Conservation (phyloP, 768 basidiomycete genomes). For the Macrolepiota dolichaula region DNA sequence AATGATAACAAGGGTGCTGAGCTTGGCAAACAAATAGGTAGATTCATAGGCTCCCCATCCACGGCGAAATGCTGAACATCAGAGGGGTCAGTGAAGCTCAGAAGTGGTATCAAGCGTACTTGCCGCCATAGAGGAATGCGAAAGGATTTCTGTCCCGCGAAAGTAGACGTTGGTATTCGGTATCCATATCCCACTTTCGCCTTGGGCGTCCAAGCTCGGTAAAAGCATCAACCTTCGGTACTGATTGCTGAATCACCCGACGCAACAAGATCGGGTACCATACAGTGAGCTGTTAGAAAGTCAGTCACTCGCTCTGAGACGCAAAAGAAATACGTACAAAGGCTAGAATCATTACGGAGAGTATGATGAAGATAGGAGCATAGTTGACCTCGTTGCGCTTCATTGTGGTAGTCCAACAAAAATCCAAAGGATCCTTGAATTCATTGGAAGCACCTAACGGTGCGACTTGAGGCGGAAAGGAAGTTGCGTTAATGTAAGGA, state of each 20-base stretch:
- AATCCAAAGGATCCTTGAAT: constrained; percentile 62
- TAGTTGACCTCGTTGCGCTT: constrained; percentile 64
- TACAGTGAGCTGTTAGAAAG: constrained; percentile 47
- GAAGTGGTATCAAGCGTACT: constrained; percentile 14
- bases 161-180: constrained; percentile 67
- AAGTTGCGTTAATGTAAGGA: constrained; percentile 59
- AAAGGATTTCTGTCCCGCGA: constrained; percentile 64
- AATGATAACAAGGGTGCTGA: constrained; percentile 61
- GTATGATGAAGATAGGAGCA: constrained; percentile 58
- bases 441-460: constrained; percentile 54
- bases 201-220: constrained; percentile 70
- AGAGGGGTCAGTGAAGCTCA: constrained; percentile 6
- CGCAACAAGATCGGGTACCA: constrained; percentile 70
- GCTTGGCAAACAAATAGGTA: constrained; percentile 65
- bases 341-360: constrained; percentile 48
- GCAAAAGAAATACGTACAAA: constrained; percentile 36
- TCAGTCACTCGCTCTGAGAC: not conserved
- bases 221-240: constrained; percentile 63
- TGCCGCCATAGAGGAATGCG: constrained; percentile 68
- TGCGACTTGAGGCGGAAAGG: constrained; percentile 42
- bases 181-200: constrained; percentile 54
- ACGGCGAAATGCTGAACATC: constrained; percentile 56
- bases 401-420: constrained; percentile 82
- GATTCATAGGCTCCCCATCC: constrained; percentile 68
- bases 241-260: constrained; percentile 49